Percentiles rank a stretch among this genome's conserved stretches.
Conservation (phyloP, 495 filamentous ascomycete genomes). For the Margaritispora aquatica region DNA sequence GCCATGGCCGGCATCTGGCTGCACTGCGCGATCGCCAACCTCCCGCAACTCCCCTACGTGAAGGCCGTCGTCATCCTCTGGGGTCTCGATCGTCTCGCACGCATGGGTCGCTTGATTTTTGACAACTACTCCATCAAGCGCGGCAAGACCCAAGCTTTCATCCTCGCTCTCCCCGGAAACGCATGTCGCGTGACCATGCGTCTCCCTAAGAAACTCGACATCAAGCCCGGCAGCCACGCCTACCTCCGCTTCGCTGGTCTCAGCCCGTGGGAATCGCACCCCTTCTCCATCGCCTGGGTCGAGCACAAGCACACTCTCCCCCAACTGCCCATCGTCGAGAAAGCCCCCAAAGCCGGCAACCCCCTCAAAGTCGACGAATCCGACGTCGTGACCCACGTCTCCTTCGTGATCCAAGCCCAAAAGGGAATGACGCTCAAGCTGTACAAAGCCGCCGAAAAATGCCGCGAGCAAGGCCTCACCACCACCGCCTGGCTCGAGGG, state of each 20-base stretch:
- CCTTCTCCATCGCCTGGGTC: slow-evolving; percentile 90
- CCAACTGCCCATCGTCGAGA: slow-evolving; percentile 29
- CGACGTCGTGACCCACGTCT: slow-evolving; percentile 46
- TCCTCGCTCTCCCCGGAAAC: slow-evolving; percentile 77
- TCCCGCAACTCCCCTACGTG: slow-evolving; percentile 61
- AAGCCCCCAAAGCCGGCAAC: slow-evolving; percentile 13
- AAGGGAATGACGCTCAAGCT: slow-evolving; percentile 84
- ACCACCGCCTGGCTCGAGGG: slow-evolving; percentile 63
- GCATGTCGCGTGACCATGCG: slow-evolving; percentile 75
- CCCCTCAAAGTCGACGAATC: not conserved
- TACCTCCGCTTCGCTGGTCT: slow-evolving; percentile 78
- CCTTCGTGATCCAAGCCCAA: slow-evolving; percentile 76
- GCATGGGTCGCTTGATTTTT: slow-evolving; percentile 62
- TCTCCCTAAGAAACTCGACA: slow-evolving; percentile 67
- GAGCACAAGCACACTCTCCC: slow-evolving; percentile 32
- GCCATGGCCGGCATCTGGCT: slow-evolving; percentile 62
- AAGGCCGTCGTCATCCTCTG: slow-evolving; percentile 65
- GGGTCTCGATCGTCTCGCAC: slow-evolving; percentile 65
- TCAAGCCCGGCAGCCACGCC: slow-evolving; percentile 79
- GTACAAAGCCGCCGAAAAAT: slow-evolving; percentile 42
- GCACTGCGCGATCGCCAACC: slow-evolving; percentile 57
- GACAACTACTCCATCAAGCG: slow-evolving; percentile 56
- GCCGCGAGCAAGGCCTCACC: slow-evolving; percentile 19
- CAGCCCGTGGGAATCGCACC: slow-evolving; percentile 80
- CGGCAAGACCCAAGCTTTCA: slow-evolving; percentile 56